phyloP scores from a whole-genome alignment of 768 basidiomycete genomes.

The Clavulina sp. region DNA sequence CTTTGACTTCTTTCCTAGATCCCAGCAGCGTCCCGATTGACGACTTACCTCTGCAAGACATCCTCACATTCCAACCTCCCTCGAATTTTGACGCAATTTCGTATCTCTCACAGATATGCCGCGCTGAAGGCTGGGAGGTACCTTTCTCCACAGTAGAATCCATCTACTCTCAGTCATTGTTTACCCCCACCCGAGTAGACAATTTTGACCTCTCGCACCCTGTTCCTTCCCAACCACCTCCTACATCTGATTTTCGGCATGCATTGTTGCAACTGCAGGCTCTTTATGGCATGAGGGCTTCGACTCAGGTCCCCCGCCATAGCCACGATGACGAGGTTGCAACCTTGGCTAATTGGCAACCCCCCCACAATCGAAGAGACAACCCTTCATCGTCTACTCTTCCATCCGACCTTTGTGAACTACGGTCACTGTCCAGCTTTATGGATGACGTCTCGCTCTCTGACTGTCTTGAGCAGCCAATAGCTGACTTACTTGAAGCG shows the following conservation, averaged over 20 bases:
- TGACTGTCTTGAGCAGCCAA: conserved; percentile 30
- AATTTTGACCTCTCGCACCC: conserved; percentile 20
- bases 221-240: conserved; percentile 17
- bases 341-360: conserved; percentile 1
- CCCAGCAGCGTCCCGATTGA: conserved; percentile 46
- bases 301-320: neutral
- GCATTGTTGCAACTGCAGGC: conserved; percentile 49
- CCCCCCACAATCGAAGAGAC: neutral
- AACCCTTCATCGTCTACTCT: neutral
- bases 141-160: conserved; percentile 2
- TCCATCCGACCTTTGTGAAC: neutral
- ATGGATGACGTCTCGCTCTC: conserved; percentile 36
- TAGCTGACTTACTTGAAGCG: conserved; percentile 26
- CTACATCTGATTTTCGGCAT: conserved; percentile 41
- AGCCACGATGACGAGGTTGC: conserved; percentile 10
- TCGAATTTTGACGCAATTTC: conserved; percentile 35
- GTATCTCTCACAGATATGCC: conserved; percentile 50
- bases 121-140: conserved; percentile 36
- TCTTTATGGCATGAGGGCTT: conserved; percentile 2
- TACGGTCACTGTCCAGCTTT: conserved; percentile 10
- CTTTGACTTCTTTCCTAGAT: conserved; percentile 29
- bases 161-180: conserved; percentile 1
- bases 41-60: conserved; percentile 62
- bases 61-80: conserved; percentile 48
- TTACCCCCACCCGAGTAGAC: too few relatives aligned